Base-by-base conservation (phyloP, 2,329 filamentous ascomycete species). In the Aspergillus latus region DNA sequence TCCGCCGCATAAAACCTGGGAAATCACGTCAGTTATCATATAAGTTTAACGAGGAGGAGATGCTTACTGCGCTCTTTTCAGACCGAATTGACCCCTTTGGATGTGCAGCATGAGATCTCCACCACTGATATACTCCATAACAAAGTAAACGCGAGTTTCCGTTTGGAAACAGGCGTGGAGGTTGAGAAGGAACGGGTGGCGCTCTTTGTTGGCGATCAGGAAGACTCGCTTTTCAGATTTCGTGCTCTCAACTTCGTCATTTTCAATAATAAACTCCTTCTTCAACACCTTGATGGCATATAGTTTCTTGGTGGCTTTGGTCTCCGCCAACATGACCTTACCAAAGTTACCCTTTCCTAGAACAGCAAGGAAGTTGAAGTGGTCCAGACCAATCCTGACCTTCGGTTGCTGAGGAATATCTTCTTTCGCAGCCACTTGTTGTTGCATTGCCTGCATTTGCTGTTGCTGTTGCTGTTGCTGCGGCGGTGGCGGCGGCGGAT, bases 251-350 rank as follows among this genome's bases (percentile, higher is more conserved):
- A 99, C 94, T 78, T 99, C 94, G 70, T 99, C 94, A 63, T 99
- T 96, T 73, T 99, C 95, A 60, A 99, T 99, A 71, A 99, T 99
- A 74, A 99, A 99, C 74, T 99, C 94, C 79, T 99, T 99, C 84
- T 99, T 99, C 65, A 99, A 79, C 37, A 99, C 94, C 77, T 99
- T 99, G 76, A 99, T 99, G 56, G 94, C 94, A 72, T 97, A 99
- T 6, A 99, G 81, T 73, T 93, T 89, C 74, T 92, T 90, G 8
- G 89, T 87, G 54, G 86, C 87, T 81, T 99, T 99, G 1, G 94
- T 96, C 77, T 99, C 95, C 2, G 94, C 94, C 74, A 99, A 80
- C 94, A 99, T 99, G 77, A 99, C 94, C 77, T 99, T 99, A 74
- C 94, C 94, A 71, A 99, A 99, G 77, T 99, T 99, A 78, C 94